A percentile compares a stretch with the other conserved stretches of the same genome.
Evolutionary conservation across 2,329 filamentous ascomycete genomes (phyloP).

Genomic region (Drechslerella coelobrocha): DNA sequence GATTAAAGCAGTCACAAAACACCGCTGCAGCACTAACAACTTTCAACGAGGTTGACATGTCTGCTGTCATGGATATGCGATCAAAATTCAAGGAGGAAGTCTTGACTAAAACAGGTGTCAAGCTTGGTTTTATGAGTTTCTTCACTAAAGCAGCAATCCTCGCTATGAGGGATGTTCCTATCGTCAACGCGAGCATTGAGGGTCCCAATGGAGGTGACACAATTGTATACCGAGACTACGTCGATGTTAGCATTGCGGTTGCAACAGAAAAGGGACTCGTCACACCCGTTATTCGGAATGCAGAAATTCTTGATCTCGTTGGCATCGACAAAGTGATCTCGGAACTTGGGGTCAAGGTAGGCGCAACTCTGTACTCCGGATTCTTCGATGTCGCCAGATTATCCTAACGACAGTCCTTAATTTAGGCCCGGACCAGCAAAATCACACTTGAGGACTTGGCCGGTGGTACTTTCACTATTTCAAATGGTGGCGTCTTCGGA

Average conservation of each 20-base stretch:
- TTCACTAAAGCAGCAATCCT: slow-evolving; percentile 89
- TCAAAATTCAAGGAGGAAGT: slow-evolving; percentile 97
- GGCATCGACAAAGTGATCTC: slow-evolving; percentile 90
- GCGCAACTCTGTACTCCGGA: slow-evolving; percentile 48
- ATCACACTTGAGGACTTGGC: slow-evolving; percentile 99
- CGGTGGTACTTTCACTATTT: slow-evolving; percentile 84
- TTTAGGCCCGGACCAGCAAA: slow-evolving; percentile 87
- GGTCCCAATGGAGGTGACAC: slow-evolving; percentile 94
- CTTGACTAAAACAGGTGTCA: slow-evolving; percentile 93
- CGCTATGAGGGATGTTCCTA: slow-evolving; percentile 93
- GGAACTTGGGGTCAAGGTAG: slow-evolving; percentile 91
- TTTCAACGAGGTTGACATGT: slow-evolving; percentile 99
- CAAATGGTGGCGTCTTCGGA: slow-evolving; percentile 84
- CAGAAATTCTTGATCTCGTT: slow-evolving; percentile 84
- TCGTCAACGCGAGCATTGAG: slow-evolving; percentile 95
- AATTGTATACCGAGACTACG: slow-evolving; percentile 97
- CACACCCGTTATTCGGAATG: slow-evolving; percentile 93
- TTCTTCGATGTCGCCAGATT: neutral
- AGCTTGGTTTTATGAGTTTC: slow-evolving; percentile 99
- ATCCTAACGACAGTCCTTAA: slow-evolving; percentile 3
- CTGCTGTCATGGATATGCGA: slow-evolving; percentile 93
- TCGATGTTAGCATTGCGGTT: slow-evolving; percentile 95
- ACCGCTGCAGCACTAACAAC: slow-evolving; percentile 96
- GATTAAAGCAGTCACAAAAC: slow-evolving; percentile 98
- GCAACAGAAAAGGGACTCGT: slow-evolving; percentile 97